These are phyloP conservation scores for Craterostigma plantagineum DNA, from an alignment of 257 asterid genomes.

Conservation along the genomic window DNA sequence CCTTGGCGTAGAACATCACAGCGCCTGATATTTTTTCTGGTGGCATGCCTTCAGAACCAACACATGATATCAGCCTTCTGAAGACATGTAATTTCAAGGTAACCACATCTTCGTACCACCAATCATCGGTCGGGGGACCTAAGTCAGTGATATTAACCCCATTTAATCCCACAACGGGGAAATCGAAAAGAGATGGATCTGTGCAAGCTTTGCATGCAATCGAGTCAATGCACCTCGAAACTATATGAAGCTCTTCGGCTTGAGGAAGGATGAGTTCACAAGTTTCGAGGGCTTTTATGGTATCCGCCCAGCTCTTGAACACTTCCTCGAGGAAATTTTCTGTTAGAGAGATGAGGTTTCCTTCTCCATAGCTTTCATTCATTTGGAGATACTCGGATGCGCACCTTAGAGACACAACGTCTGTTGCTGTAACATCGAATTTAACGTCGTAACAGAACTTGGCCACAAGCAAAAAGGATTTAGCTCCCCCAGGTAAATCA, in stretches of 20 bases:
- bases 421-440: slow-evolving; percentile 20
- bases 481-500: slow-evolving; percentile 32
- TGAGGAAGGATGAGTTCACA: slow-evolving; percentile 24
- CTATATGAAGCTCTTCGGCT: slow-evolving; percentile 26
- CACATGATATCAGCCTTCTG: slow-evolving; percentile 21
- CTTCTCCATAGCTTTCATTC: slow-evolving; percentile 29
- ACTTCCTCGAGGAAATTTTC: slow-evolving; percentile 19
- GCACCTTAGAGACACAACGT: slow-evolving; percentile 25
- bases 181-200: slow-evolving; percentile 11
- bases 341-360: slow-evolving; percentile 25
- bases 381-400: slow-evolving; percentile 38
- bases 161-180: slow-evolving; percentile 18
- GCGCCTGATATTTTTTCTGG: slow-evolving; percentile 15
- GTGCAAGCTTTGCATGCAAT: slow-evolving; percentile 23
- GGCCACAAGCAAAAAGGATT: slow-evolving; percentile 22
- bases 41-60: slow-evolving; percentile 20
- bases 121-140: slow-evolving; percentile 13
- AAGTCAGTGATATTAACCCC: slow-evolving; percentile 18
- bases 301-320: slow-evolving; percentile 22
- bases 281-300: slow-evolving; percentile 26
- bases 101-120: slow-evolving; percentile 34
- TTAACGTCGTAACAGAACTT: slow-evolving; percentile 35
- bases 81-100: slow-evolving; percentile 20
- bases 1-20: slow-evolving; percentile 22
- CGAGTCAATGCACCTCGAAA: slow-evolving; percentile 30